A percentile compares a stretch with the other conserved stretches of the same genome.
Evolutionary conservation across 371 early-diverging fungal genomes (phyloP).

Genomic region (Sanchytrium tribonematis): DNA sequence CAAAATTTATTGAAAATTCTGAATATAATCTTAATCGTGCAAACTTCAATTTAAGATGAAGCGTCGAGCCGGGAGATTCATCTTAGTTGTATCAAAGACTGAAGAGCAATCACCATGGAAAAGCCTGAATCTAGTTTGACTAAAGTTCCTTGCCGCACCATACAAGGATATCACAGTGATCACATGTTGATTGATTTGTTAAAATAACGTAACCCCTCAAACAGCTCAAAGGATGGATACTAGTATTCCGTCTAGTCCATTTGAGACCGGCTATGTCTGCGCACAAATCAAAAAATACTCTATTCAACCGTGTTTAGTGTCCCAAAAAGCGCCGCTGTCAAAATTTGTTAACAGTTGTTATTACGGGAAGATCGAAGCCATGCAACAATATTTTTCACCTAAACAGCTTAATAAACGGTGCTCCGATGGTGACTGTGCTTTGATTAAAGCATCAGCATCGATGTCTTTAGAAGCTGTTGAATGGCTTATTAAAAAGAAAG

Average conservation of each 20-base stretch:
- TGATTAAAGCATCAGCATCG: neutral
- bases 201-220: no score
- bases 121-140: no score
- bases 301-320: neutral
- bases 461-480: neutral
- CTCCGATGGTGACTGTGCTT: neutral
- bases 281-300: neutral
- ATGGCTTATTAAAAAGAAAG: constrained; percentile 1
- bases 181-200: no score
- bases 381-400: constrained; percentile 1
- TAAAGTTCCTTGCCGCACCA: no score
- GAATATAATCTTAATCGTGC: no score
- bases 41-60: no score
- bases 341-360: neutral
- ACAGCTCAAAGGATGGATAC: no score
- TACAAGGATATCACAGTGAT: no score
- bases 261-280: neutral
- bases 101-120: no score
- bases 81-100: no score
- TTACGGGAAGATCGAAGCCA: neutral
- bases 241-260: neutral
- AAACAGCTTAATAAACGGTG: neutral
- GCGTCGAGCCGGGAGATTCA: no score
- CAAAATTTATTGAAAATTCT: no score
- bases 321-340: neutral